Conservation (phyloP, 495 filamentous ascomycete species). For the Mycothermus thermophilus region DNA sequence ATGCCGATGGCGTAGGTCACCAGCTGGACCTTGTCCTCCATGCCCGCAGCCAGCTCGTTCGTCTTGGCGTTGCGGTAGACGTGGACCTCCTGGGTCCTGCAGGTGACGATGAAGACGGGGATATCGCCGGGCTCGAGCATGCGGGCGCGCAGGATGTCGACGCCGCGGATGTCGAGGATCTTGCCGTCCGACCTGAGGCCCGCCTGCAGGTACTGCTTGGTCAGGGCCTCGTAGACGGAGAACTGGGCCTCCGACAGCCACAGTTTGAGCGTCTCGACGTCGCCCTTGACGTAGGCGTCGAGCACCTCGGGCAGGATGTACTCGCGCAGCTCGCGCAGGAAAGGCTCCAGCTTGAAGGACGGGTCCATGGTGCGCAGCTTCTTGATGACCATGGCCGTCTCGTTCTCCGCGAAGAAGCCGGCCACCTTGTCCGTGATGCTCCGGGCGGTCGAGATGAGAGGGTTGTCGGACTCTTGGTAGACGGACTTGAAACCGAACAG, state of each 20-base stretch:
- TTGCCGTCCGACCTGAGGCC: constrained; percentile 88
- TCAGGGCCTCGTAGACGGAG: constrained; percentile 82
- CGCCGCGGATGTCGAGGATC: constrained; percentile 85
- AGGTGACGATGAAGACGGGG: constrained; percentile 92
- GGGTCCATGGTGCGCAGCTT: constrained; percentile 97
- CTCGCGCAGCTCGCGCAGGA: constrained; percentile 86
- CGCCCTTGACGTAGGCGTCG: constrained; percentile 95
- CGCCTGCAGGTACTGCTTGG: constrained; percentile 84
- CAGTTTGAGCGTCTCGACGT: constrained; percentile 74
- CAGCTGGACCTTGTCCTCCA: constrained; percentile 96
- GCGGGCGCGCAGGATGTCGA: constrained; percentile 77
- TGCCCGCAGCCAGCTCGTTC: constrained; percentile 80
- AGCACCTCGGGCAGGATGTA: constrained; percentile 96
- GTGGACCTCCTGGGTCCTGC: constrained; percentile 94
- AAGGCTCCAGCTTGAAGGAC: constrained; percentile 83
- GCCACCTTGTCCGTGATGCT: constrained; percentile 85
- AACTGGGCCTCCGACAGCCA: constrained; percentile 95
- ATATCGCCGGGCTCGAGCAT: constrained; percentile 95
- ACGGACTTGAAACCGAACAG: constrained; percentile 68
- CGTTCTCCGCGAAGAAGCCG: constrained; percentile 96
- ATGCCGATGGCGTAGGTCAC: constrained; percentile 97
- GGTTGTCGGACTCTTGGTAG: constrained; percentile 95
- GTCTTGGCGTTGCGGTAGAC: constrained; percentile 89
- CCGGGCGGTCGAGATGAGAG: constrained; percentile 79
- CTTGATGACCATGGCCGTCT: constrained; percentile 92